Base-by-base conservation (phyloP, 768 basidiomycete species). In the Podaxis rugospora region DNA sequence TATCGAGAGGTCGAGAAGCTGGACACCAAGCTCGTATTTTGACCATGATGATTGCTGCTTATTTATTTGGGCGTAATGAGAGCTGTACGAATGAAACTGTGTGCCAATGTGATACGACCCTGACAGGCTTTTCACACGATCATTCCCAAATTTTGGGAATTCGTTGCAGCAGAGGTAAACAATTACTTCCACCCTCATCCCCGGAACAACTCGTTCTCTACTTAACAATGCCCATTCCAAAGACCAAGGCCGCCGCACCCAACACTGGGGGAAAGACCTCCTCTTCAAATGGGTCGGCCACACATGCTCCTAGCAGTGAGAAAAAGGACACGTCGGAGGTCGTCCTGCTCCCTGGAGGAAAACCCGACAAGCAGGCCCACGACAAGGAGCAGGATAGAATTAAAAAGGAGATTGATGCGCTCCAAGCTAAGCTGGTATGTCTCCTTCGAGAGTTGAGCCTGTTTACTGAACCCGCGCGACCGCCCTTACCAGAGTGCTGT, bases 361-460 rank as follows among this genome's bases (percentile, higher is more conserved):
- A 80, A 71, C 95, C 95, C 35, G 95, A 97, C 82, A 94, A 93
- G 75, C 81, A 81, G 51, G 77, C 74, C n/a, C 90, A 90, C 71
- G 92, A 97, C 56, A 82, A 80, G 7, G 94, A 98, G 76, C 93
- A 95, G 75, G 87, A 90, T 56, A 84, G 74, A 68, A 77, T 95
- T 65, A 93, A 90, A 74, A 75, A 80, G 25, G 90, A 95, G 69
- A 95, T 98, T 67, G 95, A 95, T 62, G 80, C 76, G 51, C 73
- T 94, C 52, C 93, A 97, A 74, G 74, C 73, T 21, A 89, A 92
- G 73, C 75, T 95, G 62, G 96, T 93, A 67, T 70, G 93, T 83
- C n/a, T 50, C 23, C 18, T 35, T 21, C 55, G 51, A 32, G 35
- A 51, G 44, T 46, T 7, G 40, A 50, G 37, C 63, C 59, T 54